Conservation (phyloP, 768 basidiomycete genomes). For the Xanthoconium purpureum region DNA sequence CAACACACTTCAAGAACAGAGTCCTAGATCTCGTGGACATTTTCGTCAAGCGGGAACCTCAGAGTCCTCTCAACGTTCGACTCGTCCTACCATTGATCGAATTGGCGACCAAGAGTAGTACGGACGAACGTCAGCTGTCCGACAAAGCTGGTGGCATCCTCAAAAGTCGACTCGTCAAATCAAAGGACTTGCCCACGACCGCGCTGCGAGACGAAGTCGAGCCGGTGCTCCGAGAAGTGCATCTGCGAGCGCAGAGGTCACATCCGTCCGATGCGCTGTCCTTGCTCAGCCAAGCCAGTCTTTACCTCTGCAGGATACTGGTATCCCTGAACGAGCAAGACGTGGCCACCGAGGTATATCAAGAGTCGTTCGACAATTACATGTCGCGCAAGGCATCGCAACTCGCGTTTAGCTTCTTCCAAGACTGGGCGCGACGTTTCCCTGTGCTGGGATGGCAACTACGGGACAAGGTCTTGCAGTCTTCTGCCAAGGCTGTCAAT, state of each 20-base stretch:
- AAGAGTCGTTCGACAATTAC: slow-evolving; percentile 68
- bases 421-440: slow-evolving; percentile 69
- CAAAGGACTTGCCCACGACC: slow-evolving; percentile 60
- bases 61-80: slow-evolving; percentile 64
- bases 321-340: slow-evolving; percentile 37
- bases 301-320: slow-evolving; percentile 64
- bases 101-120: slow-evolving; percentile 59
- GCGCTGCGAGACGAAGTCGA: slow-evolving; percentile 32
- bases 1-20: slow-evolving; percentile 94
- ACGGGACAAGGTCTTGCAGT: slow-evolving; percentile 54
- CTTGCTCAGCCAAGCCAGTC: slow-evolving; percentile 63
- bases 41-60: slow-evolving; percentile 73
- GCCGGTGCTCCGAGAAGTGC: slow-evolving; percentile 58
- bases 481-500: slow-evolving; percentile 64
- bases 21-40: slow-evolving; percentile 92
- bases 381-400: slow-evolving; percentile 76
- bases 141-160: slow-evolving; percentile 85
- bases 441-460: slow-evolving; percentile 65
- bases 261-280: slow-evolving; percentile 60
- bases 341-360: slow-evolving; percentile 53
- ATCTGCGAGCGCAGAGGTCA: slow-evolving; percentile 66
- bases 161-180: slow-evolving; percentile 66
- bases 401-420: slow-evolving; percentile 71
- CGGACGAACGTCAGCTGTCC: slow-evolving; percentile 84
- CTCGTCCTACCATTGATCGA: slow-evolving; percentile 76